Evolutionary conservation across 257 asterid genomes (phyloP).

Genomic region (Jaltomata sinuosa): DNA sequence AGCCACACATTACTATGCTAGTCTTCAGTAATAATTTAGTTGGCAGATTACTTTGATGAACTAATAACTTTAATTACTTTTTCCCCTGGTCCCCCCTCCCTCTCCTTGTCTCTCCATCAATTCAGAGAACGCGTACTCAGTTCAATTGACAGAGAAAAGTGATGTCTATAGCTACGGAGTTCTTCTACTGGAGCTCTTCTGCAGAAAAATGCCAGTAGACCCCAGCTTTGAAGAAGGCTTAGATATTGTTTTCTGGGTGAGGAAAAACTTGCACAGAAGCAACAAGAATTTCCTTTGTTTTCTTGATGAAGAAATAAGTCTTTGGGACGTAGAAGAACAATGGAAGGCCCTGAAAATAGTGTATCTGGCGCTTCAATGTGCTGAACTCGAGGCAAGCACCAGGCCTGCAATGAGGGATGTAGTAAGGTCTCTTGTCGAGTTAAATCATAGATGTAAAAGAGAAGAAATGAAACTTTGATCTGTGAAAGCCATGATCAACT

Average conservation of each 20-base stretch:
- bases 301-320: slow-evolving; percentile 36
- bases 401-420: slow-evolving; percentile 43
- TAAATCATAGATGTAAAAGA: slow-evolving; percentile 3
- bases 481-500: not conserved
- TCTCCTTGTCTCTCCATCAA: not conserved
- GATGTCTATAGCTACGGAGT: slow-evolving; percentile 39
- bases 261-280: slow-evolving; percentile 3
- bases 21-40: not conserved
- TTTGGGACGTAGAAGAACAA: slow-evolving; percentile 32
- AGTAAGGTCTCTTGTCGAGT: slow-evolving; percentile 23
- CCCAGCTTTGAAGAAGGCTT: slow-evolving; percentile 40
- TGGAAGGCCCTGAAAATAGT: slow-evolving; percentile 28
- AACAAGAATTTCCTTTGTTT: slow-evolving; percentile 8
- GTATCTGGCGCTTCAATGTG: slow-evolving; percentile 32
- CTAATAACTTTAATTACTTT: not conserved
- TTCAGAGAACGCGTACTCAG: slow-evolving; percentile 40
- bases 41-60: not conserved
- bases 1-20: not conserved
- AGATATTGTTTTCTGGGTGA: slow-evolving; percentile 36
- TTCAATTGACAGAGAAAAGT: slow-evolving; percentile 33
- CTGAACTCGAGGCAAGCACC: slow-evolving; percentile 24
- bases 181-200: slow-evolving; percentile 32
- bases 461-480: not conserved
- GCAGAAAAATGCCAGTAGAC: slow-evolving; percentile 41
- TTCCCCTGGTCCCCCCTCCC: not conserved